Base-by-base conservation (phyloP, 176 grass and related monocot genomes). In the Rhynchospora tenuis region DNA sequence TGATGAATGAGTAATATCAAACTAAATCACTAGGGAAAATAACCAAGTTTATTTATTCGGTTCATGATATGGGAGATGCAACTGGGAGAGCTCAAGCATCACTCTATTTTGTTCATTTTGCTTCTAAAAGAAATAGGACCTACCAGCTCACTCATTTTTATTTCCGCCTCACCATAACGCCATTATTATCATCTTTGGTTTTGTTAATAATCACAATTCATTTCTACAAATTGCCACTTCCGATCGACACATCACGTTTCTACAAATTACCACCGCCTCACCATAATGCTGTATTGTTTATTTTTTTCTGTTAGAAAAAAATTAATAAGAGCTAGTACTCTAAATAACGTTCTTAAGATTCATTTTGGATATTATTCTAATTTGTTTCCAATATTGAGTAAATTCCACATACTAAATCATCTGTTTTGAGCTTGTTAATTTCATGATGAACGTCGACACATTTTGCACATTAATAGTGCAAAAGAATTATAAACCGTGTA, bases 131-230 rank as follows among this genome's bases (percentile, higher is more conserved):
- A 82, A 82, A 63, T 82, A 82, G 59, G 64, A 82, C 38, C 79
- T 64, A 82, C 79, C 79, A 82, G 79, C 79, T 82, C 59, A 82
- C 79, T 82, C 58, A 51, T 82, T 82, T 82, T 82, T 82, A 82
- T 82, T 66, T 66, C 59, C 24, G 38, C 79, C 79, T 64, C 42
- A 65, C 79, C 79, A 82, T 66, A 82, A 64, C 59, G 79, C 79
- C 33, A 82, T 82, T 82, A 82, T 66, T 64, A 64, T 66, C 64
- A 82, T 66, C 79, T 82, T 66, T 82, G n/a, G 59, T 82, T 65
- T 27, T 6, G 43, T 66, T 47, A 3, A 65, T 27, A 3, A 27
- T 64, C 79, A 82, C 58, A 8, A 47, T 48, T 57, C 5, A 6
- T 65, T 64, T 82, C 1, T 82, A 82, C 79, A n/a, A 66, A 47